Evolutionary conservation across 768 basidiomycete genomes (phyloP), one percentile per base, ranked within the genome.

Genomic region (Hericium erinaceus): DNA sequence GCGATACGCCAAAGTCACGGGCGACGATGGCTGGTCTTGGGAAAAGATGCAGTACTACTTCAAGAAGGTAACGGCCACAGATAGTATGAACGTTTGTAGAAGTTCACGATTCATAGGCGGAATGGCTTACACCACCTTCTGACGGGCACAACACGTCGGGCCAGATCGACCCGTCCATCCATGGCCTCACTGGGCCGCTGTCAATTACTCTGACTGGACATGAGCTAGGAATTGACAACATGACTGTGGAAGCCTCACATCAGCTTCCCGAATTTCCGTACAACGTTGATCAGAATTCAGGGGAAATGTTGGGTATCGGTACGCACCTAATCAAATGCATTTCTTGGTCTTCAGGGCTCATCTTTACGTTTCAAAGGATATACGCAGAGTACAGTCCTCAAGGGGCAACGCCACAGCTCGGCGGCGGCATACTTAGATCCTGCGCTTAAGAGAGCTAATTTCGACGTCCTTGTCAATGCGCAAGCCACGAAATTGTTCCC

Each of bases 251-350:
- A 5, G 50, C 55, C 22, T 57, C 61, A 4, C 58, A 64, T 4
- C 6, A 55, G 22, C 59, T 63, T 11, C 8, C 54, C 4, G 66
- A 69, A 50, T 69, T 66, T 41, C 65, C 67, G 1, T 69, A 62
- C 60, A 64, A 64, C 37, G 13, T 51, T 24, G 67, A 69, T 57
- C 57, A 56, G 55, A 66, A 65, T 55, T 59, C 61, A 2, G 67
- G 67, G 1, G 52, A 57, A 5, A 64, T 62, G 3, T n/a, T 67
- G 1, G 67, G 67, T 10, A 53, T 66, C 15, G 62, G 67, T 68
- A 16, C 12, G 54, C 13, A 7, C 8, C 4, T 20, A 46, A 3
- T 22, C 10, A 26, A 41, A 39, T 4, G 7, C 16, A 24, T 16
- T 4, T 4, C 12, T 49, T 40, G 11, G 13, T 20, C 18, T 18